Evolutionary conservation across 2,329 filamentous ascomycete genomes (phyloP), one percentile per base, ranked within the genome.

Genomic region (Botrytis cinerea): DNA sequence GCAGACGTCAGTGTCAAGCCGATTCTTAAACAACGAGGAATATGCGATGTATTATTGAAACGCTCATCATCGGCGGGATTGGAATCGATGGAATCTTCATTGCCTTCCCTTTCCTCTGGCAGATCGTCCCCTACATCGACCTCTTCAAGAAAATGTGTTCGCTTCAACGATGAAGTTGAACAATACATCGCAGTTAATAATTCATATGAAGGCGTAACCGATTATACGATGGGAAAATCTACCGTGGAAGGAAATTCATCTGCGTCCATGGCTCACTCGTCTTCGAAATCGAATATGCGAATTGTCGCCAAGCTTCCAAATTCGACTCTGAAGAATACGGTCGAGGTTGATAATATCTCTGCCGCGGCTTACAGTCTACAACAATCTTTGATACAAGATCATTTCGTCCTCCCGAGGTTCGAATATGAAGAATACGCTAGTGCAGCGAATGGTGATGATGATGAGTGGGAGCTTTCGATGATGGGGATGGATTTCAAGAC

Each of bases 11-110:
- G 87, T 77, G 85, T 89, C 80, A 92, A 92, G 80, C 89, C 90
- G 0, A 98, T 98, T 72, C 83, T 99, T 75, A 99, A 98, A 84
- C 98, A 98, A 86, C 90, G 95, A 77, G 97, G 93, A 82, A 95
- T 97, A 87, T 98, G 95, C 0, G 95, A 98, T 82, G 88, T 97
- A 60, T 97, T 98, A 89, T 87, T 98, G 14, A 94, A 97, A 81
- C 89, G 91, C 75, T 98, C 95, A 0, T 82, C 98, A 12, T 97
- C 95, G 1, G 91, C 93, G 2, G 40, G 25, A 22, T 38, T 25
- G 25, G 32, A 32, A 51, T 61, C 51, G 25, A 60, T 43, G 48
- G 32, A 48, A 48, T 60, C 43, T 40, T 60, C 71, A 10, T 32
- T 68, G 40, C 20, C 66, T 40, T 70, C 71, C 32, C 68, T 70